phyloP scores from a whole-genome alignment of 2,329 filamentous ascomycete genomes.

The Colletotrichum incanum region DNA sequence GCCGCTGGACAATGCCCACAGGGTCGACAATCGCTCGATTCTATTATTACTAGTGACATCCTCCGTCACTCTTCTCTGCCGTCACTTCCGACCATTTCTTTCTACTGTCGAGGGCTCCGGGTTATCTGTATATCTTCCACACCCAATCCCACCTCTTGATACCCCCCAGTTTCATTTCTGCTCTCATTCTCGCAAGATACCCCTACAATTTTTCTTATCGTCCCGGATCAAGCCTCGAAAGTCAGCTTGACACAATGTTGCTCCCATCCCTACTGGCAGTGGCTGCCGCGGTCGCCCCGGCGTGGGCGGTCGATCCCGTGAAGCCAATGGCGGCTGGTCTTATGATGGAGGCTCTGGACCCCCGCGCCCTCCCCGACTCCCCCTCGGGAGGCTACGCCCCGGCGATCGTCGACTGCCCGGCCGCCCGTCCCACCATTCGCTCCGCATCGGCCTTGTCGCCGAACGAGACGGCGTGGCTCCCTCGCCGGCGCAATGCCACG shows the following conservation, averaged over 20 bases:
- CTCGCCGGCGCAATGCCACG: slow-evolving; percentile 80
- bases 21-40: slow-evolving; percentile 9
- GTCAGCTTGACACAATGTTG: slow-evolving; percentile 21
- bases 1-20: slow-evolving; percentile 25
- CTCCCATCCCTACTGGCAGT: slow-evolving; percentile 31
- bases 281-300: slow-evolving; percentile 46
- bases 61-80: slow-evolving; percentile 7
- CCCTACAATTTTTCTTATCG: neutral
- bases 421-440: slow-evolving; percentile 78
- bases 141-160: neutral
- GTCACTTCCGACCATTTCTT: neutral
- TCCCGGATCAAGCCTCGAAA: neutral
- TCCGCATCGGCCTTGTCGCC: slow-evolving; percentile 73
- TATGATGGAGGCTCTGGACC: slow-evolving; percentile 31
- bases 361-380: slow-evolving; percentile 55
- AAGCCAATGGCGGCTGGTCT: slow-evolving; percentile 40
- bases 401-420: slow-evolving; percentile 77
- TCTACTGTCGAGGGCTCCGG: neutral
- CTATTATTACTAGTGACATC: slow-evolving; percentile 35
- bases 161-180: neutral
- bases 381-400: slow-evolving; percentile 80
- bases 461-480: slow-evolving; percentile 82
- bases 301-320: slow-evolving; percentile 50
- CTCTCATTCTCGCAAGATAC: neutral
- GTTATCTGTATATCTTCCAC: slow-evolving; percentile 5